These are phyloP conservation scores for Erodium texanum DNA, from an alignment of 441 rosid species.

Conservation along the genomic window DNA sequence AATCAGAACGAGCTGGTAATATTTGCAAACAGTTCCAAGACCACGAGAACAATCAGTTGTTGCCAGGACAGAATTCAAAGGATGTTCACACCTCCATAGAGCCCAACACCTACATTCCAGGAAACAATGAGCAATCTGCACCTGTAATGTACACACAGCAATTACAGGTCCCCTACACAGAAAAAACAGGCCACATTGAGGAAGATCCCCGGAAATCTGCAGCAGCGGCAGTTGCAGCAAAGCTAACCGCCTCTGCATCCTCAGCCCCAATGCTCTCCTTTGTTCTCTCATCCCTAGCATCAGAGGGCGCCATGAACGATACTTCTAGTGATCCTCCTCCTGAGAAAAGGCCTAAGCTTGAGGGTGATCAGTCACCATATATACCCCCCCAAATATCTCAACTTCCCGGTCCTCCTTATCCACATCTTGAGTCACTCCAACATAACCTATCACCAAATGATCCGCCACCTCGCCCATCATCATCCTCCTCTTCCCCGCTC, in stretches of 20 bases:
- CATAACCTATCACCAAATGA: slow-evolving; percentile 15
- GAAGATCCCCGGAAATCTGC: slow-evolving; percentile 69
- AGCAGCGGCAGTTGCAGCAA: slow-evolving; percentile 85
- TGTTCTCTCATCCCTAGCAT: slow-evolving; percentile 85
- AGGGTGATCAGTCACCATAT: slow-evolving; percentile 33
- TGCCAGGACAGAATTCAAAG: slow-evolving; percentile 43
- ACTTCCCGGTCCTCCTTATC: slow-evolving; percentile 25
- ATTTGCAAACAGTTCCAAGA: slow-evolving; percentile 49
- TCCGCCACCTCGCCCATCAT: slow-evolving; percentile 35
- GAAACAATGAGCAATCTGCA: slow-evolving; percentile 47
- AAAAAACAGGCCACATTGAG: slow-evolving; percentile 32
- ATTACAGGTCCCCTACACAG: slow-evolving; percentile 36
- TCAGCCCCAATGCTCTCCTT: slow-evolving; percentile 84
- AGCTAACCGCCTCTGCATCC: slow-evolving; percentile 84
- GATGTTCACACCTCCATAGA: slow-evolving; percentile 37
- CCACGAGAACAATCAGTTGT: slow-evolving; percentile 30
- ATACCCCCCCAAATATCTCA: slow-evolving; percentile 28
- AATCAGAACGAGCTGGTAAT: slow-evolving; percentile 46
- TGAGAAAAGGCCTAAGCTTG: slow-evolving; percentile 71
- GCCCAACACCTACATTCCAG: slow-evolving; percentile 19
- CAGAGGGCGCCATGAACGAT: slow-evolving; percentile 57
- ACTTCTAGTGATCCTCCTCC: slow-evolving; percentile 35
- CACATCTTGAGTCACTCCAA: slow-evolving; percentile 32
- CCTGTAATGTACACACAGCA: slow-evolving; percentile 61
- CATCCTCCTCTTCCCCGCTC: slow-evolving; percentile 30